These are phyloP conservation scores for Iris pallida DNA, from an alignment of 116 monocot genomes.

Conservation along the genomic window DNA sequence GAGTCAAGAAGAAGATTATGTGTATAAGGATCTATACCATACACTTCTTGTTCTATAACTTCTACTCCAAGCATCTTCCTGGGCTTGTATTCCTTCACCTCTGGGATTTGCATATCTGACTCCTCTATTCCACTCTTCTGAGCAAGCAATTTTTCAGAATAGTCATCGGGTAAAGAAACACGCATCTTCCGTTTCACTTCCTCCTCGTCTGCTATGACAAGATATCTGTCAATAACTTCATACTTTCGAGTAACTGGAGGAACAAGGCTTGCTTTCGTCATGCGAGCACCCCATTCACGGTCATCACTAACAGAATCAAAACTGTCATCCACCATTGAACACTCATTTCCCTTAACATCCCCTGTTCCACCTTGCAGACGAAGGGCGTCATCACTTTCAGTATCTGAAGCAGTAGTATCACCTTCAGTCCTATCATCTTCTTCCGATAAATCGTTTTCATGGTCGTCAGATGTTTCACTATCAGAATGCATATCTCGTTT, in stretches of 20 bases:
- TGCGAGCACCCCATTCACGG: conserved; percentile 99
- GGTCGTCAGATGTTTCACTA: conserved; percentile 86
- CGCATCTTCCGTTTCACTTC: conserved; percentile 88
- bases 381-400: conserved; percentile 77
- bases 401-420: conserved; percentile 71
- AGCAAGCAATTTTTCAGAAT: conserved; percentile 69
- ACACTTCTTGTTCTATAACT: conserved; percentile 97
- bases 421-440: conserved; percentile 52
- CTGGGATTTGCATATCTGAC: conserved; percentile 91
- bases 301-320: conserved; percentile 61
- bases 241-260: conserved; percentile 98
- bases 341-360: conserved; percentile 39
- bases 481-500: conserved; percentile 62
- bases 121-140: conserved; percentile 79
- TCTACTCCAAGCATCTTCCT: conserved; percentile 85
- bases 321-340: conserved; percentile 46
- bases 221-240: conserved; percentile 88
- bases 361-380: conserved; percentile 26
- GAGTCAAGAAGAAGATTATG: conserved; percentile 95
- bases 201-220: conserved; percentile 87
- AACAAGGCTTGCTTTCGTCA: conserved; percentile 98
- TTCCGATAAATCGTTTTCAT: conserved; percentile 48
- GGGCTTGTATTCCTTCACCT: conserved; percentile 96
- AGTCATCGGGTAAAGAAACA: conserved; percentile 91
- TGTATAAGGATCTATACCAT: conserved; percentile 99